Conservation (phyloP, 768 basidiomycete species). For the Boletus tomentosulus region DNA sequence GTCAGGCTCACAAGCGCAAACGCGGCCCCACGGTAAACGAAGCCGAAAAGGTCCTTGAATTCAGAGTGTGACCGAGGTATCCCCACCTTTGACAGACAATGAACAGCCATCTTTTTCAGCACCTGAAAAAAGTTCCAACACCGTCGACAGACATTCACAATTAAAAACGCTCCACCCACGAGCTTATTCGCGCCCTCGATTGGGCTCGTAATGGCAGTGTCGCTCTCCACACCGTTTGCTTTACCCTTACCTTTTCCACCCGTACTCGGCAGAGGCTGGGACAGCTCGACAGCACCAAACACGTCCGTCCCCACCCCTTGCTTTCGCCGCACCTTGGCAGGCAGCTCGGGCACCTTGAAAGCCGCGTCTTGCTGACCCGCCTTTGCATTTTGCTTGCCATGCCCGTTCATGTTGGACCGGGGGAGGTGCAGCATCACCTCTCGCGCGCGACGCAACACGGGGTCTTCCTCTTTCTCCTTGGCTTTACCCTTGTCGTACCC, state of each 20-base stretch:
- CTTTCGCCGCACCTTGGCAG: slow-evolving; percentile 24
- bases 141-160: background rate
- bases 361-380: background rate
- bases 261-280: background rate
- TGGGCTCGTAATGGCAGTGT: slow-evolving; percentile 17
- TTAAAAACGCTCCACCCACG: slow-evolving; percentile 33
- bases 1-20: slow-evolving; percentile 37
- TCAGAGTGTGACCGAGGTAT: slow-evolving; percentile 35
- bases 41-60: slow-evolving; percentile 39
- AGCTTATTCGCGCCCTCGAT: slow-evolving; percentile 61
- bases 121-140: slow-evolving; percentile 20
- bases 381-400: background rate
- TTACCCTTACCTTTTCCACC: slow-evolving; percentile 40
- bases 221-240: slow-evolving; percentile 26
- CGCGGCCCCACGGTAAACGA: slow-evolving; percentile 36
- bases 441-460: slow-evolving; percentile 30
- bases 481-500: slow-evolving; percentile 13
- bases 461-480: slow-evolving; percentile 23
- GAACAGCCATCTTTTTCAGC: slow-evolving; percentile 38
- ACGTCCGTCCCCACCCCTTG: slow-evolving; percentile 27
- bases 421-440: slow-evolving; percentile 39
- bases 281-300: slow-evolving; percentile 25
- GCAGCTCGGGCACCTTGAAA: slow-evolving; percentile 51
- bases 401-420: slow-evolving; percentile 18
- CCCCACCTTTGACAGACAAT: slow-evolving; percentile 29